Evolutionary conservation across 2,329 filamentous ascomycete species (phyloP).

Genomic region (Rhynchosporium secalis): DNA sequence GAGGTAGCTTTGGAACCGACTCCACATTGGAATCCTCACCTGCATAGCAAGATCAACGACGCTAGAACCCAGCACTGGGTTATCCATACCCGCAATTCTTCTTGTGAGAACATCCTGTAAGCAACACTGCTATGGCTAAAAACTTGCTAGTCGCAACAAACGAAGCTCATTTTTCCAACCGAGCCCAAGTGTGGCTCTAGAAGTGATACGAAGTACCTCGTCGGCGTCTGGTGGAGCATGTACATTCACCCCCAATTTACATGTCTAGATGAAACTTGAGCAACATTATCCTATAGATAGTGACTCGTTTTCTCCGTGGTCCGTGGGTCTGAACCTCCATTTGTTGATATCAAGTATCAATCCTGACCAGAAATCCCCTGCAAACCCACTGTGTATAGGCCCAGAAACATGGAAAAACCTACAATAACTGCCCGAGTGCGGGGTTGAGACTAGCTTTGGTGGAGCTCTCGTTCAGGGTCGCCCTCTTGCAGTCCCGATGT

Average conservation of each 20-base stretch:
- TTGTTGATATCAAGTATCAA: no score
- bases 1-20: background rate
- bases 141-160: background rate
- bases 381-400: no score
- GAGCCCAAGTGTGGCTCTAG: background rate
- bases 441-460: no score
- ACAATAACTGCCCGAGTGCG: no score
- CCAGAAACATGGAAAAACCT: no score
- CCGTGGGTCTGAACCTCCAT: no score
- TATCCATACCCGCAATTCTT: background rate
- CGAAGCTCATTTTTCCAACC: background rate
- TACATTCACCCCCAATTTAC: constrained; percentile 4
- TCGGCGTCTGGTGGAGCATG: background rate
- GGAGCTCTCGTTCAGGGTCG: no score
- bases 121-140: constrained; percentile 1
- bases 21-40: constrained; percentile 5
- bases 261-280: constrained; percentile 11
- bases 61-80: background rate
- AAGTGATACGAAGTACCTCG: background rate
- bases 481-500: background rate
- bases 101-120: background rate
- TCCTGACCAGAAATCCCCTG: no score
- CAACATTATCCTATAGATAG: background rate
- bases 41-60: background rate
- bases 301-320: background rate